A percentile compares a stretch with the other conserved stretches of the same genome.
Conservation (phyloP, 2,329 filamentous ascomycete genomes). For the Akanthomyces uredinophilus region DNA sequence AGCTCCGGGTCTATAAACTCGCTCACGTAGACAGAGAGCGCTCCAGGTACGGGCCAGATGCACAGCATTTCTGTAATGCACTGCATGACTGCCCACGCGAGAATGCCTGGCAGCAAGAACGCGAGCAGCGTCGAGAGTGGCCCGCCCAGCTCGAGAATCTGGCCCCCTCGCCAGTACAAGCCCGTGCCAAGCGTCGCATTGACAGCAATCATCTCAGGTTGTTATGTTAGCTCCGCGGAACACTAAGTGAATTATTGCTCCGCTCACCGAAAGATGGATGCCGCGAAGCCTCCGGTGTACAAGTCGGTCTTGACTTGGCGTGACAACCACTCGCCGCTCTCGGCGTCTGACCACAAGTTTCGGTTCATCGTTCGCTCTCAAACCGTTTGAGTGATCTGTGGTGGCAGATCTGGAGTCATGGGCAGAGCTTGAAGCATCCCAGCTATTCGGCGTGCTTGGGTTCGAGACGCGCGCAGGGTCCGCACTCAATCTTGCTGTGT, state of each 20-base stretch:
- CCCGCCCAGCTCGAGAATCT: slow-evolving; percentile 25
- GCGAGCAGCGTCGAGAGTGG: slow-evolving; percentile 24
- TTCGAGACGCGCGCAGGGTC: background rate
- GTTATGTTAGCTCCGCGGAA: background rate
- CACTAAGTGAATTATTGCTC: background rate
- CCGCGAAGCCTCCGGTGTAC: slow-evolving; percentile 22
- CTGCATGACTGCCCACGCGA: slow-evolving; percentile 28
- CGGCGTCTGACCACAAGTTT: slow-evolving; percentile 5
- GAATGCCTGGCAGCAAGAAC: slow-evolving; percentile 24
- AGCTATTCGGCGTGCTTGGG: background rate
- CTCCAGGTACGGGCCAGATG: slow-evolving; percentile 29
- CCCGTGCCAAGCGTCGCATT: slow-evolving; percentile 25
- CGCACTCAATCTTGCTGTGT: background rate
- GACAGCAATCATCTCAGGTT: slow-evolving; percentile 25
- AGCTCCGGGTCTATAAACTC: slow-evolving; percentile 29
- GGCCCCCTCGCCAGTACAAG: slow-evolving; percentile 27
- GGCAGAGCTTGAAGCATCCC: background rate
- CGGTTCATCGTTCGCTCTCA: background rate
- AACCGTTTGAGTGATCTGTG: background rate
- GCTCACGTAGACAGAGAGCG: slow-evolving; percentile 27
- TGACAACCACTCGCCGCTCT: slow-evolving; percentile 17
- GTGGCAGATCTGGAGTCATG: background rate
- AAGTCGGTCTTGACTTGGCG: slow-evolving; percentile 13
- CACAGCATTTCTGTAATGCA: slow-evolving; percentile 28
- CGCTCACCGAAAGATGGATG: slow-evolving; percentile 23